Evolutionary conservation across 2,329 filamentous ascomycete genomes (phyloP).

Genomic region (Erysiphe pulchra): DNA sequence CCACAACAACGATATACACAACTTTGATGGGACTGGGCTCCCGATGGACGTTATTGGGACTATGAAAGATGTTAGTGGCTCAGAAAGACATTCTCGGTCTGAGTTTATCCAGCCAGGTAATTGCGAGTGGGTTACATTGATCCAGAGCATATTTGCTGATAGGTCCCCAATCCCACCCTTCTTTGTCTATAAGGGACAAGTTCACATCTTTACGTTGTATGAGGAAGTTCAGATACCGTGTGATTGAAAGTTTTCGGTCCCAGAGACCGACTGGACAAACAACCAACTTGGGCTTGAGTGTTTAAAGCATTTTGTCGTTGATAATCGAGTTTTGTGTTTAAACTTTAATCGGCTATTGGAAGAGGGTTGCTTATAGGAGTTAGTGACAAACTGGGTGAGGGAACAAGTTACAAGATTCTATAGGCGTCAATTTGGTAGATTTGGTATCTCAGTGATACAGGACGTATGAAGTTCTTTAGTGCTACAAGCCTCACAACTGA

Average conservation of each 20-base stretch:
- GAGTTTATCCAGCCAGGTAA: not conserved
- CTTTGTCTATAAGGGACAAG: not conserved
- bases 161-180: not conserved
- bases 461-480: too few species aligned
- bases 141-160: not conserved
- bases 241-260: constrained; percentile 12
- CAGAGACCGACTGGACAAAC: constrained; percentile 14
- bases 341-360: too few species aligned
- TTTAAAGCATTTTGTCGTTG: constrained; percentile 15
- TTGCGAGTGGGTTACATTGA: not conserved
- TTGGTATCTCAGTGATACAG: too few species aligned
- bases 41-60: too few species aligned
- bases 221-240: constrained; percentile 6
- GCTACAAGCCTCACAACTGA: too few species aligned
- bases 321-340: too few species aligned
- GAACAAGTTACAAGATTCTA: too few species aligned
- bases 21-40: too few species aligned
- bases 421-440: too few species aligned
- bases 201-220: constrained; percentile 9
- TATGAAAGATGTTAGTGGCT: not conserved
- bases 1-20: too few species aligned
- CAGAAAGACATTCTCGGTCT: not conserved
- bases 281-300: constrained; percentile 14
- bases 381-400: too few species aligned
- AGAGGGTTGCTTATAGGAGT: too few species aligned